These are phyloP conservation scores for Copromyces sp. DNA, from an alignment of 495 filamentous ascomycete genomes.

Conservation along the genomic window DNA sequence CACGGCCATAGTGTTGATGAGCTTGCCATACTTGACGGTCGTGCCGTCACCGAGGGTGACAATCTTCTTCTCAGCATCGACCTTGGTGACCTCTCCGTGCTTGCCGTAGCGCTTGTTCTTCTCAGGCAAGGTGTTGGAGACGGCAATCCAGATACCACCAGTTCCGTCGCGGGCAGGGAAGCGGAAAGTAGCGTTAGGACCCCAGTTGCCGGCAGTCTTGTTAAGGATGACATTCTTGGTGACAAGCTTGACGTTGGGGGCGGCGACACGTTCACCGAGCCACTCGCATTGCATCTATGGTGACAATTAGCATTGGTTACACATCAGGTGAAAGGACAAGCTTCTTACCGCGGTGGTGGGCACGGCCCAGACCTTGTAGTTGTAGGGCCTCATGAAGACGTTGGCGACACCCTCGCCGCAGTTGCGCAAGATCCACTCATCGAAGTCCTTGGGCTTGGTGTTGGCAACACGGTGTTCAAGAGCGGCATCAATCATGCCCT, in stretches of 20 bases:
- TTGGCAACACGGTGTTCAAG: slow-evolving; percentile 74
- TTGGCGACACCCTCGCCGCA: slow-evolving; percentile 87
- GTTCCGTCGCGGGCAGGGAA: slow-evolving; percentile 95
- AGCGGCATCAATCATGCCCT: slow-evolving; percentile 94
- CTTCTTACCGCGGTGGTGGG: slow-evolving; percentile 86
- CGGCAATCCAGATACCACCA: slow-evolving; percentile 97
- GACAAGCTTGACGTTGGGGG: slow-evolving; percentile 90
- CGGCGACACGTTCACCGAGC: slow-evolving; percentile 97
- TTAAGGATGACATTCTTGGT: slow-evolving; percentile 91
- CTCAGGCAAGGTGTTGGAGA: slow-evolving; percentile 85
- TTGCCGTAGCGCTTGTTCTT: slow-evolving; percentile 85
- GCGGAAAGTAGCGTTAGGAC: slow-evolving; percentile 95
- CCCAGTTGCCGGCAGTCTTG: slow-evolving; percentile 97
- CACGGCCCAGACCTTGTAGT: slow-evolving; percentile 99
- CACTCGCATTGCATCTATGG: slow-evolving; percentile 96
- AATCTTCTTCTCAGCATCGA: slow-evolving; percentile 73
- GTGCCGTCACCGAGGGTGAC: slow-evolving; percentile 78
- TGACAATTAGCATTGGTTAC: background rate
- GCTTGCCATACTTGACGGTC: slow-evolving; percentile 83
- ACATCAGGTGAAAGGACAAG: background rate
- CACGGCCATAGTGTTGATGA: slow-evolving; percentile 93
- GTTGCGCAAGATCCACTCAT: slow-evolving; percentile 95
- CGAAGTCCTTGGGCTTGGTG: slow-evolving; percentile 90
- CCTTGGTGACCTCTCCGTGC: slow-evolving; percentile 71
- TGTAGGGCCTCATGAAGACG: slow-evolving; percentile 98